These are phyloP conservation scores for Fereydounia khargensis DNA, from an alignment of 1,284 basidiomycete species.

Conservation along the genomic window DNA sequence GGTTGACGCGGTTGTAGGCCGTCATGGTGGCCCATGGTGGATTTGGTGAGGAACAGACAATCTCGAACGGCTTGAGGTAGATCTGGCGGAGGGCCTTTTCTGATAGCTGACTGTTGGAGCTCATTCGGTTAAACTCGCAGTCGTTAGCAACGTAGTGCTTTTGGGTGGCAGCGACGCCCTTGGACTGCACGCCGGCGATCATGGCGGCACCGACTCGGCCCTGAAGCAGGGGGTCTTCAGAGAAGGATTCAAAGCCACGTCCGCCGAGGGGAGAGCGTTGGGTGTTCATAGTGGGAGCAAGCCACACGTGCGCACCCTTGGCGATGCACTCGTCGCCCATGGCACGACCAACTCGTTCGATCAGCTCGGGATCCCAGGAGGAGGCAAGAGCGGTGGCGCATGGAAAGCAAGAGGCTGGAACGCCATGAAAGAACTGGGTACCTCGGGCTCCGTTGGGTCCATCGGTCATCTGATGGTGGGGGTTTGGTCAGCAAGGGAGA, in stretches of 20 bases:
- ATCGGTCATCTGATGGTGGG: too few species aligned
- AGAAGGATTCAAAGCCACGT: conserved; percentile 7
- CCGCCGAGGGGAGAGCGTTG: conserved; percentile 5
- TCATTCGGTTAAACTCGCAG: conserved; percentile 1
- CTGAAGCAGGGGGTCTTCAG: conserved; percentile 5
- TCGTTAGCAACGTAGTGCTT: conserved; percentile 15
- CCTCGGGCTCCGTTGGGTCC: too few species aligned
- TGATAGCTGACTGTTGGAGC: neutral
- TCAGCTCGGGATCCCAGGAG: conserved; percentile 4
- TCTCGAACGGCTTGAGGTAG: neutral
- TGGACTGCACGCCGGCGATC: conserved; percentile 4
- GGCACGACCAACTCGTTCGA: neutral
- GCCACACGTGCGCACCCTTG: conserved; percentile 7
- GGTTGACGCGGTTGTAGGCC: conserved; percentile 64
- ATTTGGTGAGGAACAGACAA: neutral
- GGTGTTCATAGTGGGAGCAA: conserved; percentile 8
- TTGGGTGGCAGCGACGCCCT: conserved; percentile 3
- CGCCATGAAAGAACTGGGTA: too few species aligned
- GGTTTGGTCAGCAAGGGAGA: too few species aligned
- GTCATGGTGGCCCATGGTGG: conserved; percentile 12
- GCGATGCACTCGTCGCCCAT: neutral
- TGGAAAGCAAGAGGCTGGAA: too few species aligned
- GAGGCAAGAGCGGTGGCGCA: too few species aligned
- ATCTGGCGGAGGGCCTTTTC: neutral
- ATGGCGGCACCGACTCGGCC: conserved; percentile 2